Base-by-base conservation (phyloP, 1,139 yeast genomes). In the Diutina mesorugosa region DNA sequence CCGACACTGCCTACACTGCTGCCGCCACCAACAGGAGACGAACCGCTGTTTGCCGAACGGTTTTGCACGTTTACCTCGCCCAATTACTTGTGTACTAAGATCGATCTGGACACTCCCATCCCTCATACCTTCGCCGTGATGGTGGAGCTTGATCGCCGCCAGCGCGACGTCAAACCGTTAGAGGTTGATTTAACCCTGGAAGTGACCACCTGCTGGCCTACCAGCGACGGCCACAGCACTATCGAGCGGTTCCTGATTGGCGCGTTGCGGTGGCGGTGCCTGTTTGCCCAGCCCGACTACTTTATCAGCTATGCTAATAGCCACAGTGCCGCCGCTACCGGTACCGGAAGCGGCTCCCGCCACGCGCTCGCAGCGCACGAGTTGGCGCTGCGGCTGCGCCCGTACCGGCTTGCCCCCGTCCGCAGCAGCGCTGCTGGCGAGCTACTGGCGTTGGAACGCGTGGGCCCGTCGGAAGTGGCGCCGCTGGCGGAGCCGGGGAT, bases 201-300 rank as follows among this genome's bases (percentile, higher is more conserved):
- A 2, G 67, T 74, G 6, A 67, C 65, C 56, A 71, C 80, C 2
- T 67, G 76, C 59, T 83, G 87, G 87, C 82, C 83, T 6, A 80
- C 82, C 1, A 78, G 78, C 62, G 76, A 72, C 60, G 74, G 68
- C 59, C 62, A 65, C 51, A 71, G 67, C 55, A 59, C 68, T 30
- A 77, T 72, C 57, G 86, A 83, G 61, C 69, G 70, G 56, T 82
- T 79, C 64, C 73, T 72, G 55, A 72, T 79, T 26, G 85, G 85
- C 0, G 66, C 68, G 21, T 59, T 76, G 62, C 75, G 71, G 54
- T 83, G 86, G 86, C 66, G 66, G 14, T 66, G 80, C 18, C 67
- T 66, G 10, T 65, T 76, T 30, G 62, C 67, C 2, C 77, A 80
- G 56, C 79, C 78, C 41, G 83, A 78, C 61, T 76, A 72, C 59